Conservation (phyloP, 495 filamentous ascomycete species). For the Letharia lupina region DNA sequence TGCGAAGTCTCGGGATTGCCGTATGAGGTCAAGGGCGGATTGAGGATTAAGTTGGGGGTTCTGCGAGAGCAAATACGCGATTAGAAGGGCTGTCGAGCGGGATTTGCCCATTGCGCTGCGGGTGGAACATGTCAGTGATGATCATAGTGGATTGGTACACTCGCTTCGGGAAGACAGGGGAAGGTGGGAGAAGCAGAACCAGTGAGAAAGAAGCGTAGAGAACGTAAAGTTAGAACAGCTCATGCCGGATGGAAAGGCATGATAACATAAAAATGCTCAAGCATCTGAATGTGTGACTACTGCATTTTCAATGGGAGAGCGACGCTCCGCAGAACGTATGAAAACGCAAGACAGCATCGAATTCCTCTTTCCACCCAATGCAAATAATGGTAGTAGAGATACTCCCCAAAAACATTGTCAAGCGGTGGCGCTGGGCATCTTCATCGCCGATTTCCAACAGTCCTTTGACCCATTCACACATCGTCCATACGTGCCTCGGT, state of each 20-base stretch:
- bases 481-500: background rate
- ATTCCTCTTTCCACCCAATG: background rate
- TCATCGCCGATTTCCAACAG: constrained; percentile 1
- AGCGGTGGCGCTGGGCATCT: background rate
- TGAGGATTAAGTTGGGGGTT: constrained; percentile 32
- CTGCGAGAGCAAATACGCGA: constrained; percentile 74
- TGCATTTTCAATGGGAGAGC: background rate
- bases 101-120: constrained; percentile 93
- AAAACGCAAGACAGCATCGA: background rate
- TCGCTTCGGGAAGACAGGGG: background rate
- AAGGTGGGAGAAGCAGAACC: background rate
- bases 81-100: constrained; percentile 72
- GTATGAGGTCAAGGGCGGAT: constrained; percentile 54
- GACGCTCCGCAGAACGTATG: background rate
- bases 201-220: background rate
- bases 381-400: background rate
- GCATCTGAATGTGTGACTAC: background rate
- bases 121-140: constrained; percentile 28
- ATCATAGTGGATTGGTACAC: background rate
- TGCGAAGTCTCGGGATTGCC: constrained; percentile 57
- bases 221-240: background rate
- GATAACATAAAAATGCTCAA: background rate
- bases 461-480: background rate
- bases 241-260: background rate
- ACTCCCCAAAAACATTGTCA: background rate